These are phyloP conservation scores for Schoenoplectus triqueter DNA, from an alignment of 202 grass and related monocot genomes.

Conservation along the genomic window DNA sequence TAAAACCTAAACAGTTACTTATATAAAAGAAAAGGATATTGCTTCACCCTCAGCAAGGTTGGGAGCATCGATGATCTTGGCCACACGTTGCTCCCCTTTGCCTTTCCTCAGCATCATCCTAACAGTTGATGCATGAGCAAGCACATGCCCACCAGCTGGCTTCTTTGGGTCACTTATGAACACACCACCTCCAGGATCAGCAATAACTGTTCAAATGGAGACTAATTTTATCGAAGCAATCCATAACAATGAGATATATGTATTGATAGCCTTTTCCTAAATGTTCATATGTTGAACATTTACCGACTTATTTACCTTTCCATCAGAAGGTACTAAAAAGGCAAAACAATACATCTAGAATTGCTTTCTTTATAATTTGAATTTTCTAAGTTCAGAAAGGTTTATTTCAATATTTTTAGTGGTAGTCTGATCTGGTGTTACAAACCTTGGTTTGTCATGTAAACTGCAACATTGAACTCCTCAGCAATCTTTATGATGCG, in stretches of 20 bases:
- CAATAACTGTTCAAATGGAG: conserved; percentile 68
- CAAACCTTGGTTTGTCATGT: conserved; percentile 88
- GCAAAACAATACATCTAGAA: not conserved
- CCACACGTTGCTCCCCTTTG: conserved; percentile 89
- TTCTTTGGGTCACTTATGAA: conserved; percentile 93
- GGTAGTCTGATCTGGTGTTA: conserved; percentile 29
- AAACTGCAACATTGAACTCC: conserved; percentile 96
- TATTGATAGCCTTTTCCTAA: not conserved
- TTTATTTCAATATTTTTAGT: conserved; percentile 14
- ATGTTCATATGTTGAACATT: not conserved
- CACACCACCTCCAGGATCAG: conserved; percentile 78
- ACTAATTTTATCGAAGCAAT: conserved; percentile 13
- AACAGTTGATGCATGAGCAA: conserved; percentile 75
- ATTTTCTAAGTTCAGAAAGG: conserved; percentile 20
- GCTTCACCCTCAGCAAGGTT: conserved; percentile 94
- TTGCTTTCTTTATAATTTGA: conserved; percentile 1
- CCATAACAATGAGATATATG: not conserved
- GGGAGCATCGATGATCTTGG: conserved; percentile 94
- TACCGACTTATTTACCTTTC: not conserved
- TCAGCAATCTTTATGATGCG: conserved; percentile 89
- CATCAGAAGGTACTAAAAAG: conserved; percentile 8
- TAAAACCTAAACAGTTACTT: conserved; percentile 11
- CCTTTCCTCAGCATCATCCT: conserved; percentile 89
- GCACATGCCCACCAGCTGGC: conserved; percentile 79
- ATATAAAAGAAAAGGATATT: conserved; percentile 61